phyloP scores from a whole-genome alignment of 768 basidiomycete genomes.

The Tulasnella calospora region DNA sequence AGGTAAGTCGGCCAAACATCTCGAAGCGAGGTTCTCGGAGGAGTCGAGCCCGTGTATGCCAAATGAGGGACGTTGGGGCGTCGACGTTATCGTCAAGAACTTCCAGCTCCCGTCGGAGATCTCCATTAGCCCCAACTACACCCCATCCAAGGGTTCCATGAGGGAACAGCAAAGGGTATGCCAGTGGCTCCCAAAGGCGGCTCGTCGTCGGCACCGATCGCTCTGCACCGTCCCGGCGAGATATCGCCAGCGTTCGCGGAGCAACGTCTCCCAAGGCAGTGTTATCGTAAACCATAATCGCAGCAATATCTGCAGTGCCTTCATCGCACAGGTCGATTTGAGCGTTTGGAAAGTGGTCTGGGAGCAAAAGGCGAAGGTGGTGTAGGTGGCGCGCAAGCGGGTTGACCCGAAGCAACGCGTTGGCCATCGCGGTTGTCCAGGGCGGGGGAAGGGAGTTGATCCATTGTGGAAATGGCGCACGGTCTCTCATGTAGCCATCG shows the following conservation, averaged over 20 bases:
- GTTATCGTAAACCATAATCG: background rate
- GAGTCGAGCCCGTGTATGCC: slow-evolving; percentile 36
- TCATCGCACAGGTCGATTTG: background rate
- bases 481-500: no score
- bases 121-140: background rate
- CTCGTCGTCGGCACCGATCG: slow-evolving; percentile 37
- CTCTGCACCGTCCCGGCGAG: slow-evolving; percentile 34
- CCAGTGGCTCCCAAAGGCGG: no score
- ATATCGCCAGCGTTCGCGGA: background rate
- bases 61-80: slow-evolving; percentile 36
- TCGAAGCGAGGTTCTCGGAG: slow-evolving; percentile 36
- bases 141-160: slow-evolving; percentile 40
- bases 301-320: background rate
- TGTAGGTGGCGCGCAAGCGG: slow-evolving; percentile 28
- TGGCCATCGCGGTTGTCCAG: slow-evolving; percentile 27
- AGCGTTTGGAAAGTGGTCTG: slow-evolving; percentile 26
- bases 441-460: slow-evolving; percentile 19
- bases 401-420: slow-evolving; percentile 26
- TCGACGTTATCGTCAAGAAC: slow-evolving; percentile 10
- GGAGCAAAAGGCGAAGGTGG: slow-evolving; percentile 18
- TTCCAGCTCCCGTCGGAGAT: no score
- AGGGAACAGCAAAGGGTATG: slow-evolving; percentile 41
- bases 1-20: slow-evolving; percentile 37
- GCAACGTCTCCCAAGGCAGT: background rate
- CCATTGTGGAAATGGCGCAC: slow-evolving; percentile 4